phyloP scores from a whole-genome alignment of 805 yeast genomes.

The Barnettozyma vustinii region DNA sequence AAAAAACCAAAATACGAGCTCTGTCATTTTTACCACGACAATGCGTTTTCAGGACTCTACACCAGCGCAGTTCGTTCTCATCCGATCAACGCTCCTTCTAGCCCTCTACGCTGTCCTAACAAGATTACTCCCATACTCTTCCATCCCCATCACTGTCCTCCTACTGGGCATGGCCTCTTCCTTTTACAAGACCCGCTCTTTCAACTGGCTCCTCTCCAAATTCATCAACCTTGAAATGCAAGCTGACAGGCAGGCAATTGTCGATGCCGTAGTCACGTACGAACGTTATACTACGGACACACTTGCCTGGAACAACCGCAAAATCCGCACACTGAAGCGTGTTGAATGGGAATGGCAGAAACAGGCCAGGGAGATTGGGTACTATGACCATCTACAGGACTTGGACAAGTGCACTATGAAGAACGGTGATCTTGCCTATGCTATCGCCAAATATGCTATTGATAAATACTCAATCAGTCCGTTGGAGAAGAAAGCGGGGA shows the following conservation, averaged over 20 bases:
- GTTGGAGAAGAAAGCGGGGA: conserved; percentile 37
- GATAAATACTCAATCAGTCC: conserved; percentile 31
- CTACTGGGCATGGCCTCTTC: conserved; percentile 28
- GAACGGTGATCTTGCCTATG: conserved; percentile 45
- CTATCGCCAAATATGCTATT: conserved; percentile 37
- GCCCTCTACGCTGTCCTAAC: conserved; percentile 23
- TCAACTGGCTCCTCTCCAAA: conserved; percentile 20
- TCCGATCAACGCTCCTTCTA: conserved; percentile 26
- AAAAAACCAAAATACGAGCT: too few species aligned
- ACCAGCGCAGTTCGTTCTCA: conserved; percentile 11
- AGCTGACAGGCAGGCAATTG: conserved; percentile 23
- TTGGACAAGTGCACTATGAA: conserved; percentile 42
- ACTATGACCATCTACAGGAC: conserved; percentile 43
- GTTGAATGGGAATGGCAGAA: conserved; percentile 54
- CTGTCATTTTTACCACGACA: background rate
- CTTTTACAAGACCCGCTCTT: conserved; percentile 18
- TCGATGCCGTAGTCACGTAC: conserved; percentile 42
- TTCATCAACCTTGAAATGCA: conserved; percentile 19
- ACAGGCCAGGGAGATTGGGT: conserved; percentile 46
- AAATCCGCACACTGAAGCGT: conserved; percentile 37
- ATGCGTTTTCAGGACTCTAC: background rate
- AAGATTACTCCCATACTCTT: conserved; percentile 20
- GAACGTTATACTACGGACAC: conserved; percentile 37
- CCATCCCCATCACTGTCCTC: conserved; percentile 21
- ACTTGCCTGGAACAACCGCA: conserved; percentile 39